Evolutionary conservation across 1,284 basidiomycete species (phyloP).

Genomic region (Trichosporon sp.): DNA sequence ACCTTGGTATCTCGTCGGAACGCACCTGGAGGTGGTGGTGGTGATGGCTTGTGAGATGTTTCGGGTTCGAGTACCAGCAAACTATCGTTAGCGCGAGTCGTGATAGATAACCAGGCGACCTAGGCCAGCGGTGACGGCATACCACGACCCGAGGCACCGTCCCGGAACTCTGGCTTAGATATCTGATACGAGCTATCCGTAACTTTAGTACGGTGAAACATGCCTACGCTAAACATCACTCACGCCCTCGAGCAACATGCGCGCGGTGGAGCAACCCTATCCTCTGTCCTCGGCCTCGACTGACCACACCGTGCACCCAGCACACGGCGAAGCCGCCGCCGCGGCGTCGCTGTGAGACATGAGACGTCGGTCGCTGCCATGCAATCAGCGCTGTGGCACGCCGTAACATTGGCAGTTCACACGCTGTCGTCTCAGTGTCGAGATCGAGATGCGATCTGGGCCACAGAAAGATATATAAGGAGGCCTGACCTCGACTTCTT

Average conservation of each 20-base stretch:
- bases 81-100: not conserved
- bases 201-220: not conserved
- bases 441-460: not conserved
- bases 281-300: not conserved
- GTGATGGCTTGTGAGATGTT: not conserved
- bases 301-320: not conserved
- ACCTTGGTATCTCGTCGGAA: not conserved
- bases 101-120: not conserved
- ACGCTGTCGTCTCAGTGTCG: not conserved
- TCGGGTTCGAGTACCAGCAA: not conserved
- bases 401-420: not conserved
- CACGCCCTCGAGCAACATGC: not conserved
- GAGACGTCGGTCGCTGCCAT: not conserved
- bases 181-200: slow-evolving; percentile 4
- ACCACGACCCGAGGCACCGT: not conserved
- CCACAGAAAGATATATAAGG: not conserved
- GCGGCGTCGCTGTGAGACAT: not conserved
- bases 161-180: not conserved
- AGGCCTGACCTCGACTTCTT: not conserved
- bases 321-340: not conserved
- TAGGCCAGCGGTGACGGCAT: not conserved
- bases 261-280: not conserved
- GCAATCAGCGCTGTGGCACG: not conserved
- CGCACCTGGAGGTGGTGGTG: not conserved
- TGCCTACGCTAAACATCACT: not conserved